Conservation (phyloP, 2,329 filamentous ascomycete genomes). For the Ustulina deusta region DNA sequence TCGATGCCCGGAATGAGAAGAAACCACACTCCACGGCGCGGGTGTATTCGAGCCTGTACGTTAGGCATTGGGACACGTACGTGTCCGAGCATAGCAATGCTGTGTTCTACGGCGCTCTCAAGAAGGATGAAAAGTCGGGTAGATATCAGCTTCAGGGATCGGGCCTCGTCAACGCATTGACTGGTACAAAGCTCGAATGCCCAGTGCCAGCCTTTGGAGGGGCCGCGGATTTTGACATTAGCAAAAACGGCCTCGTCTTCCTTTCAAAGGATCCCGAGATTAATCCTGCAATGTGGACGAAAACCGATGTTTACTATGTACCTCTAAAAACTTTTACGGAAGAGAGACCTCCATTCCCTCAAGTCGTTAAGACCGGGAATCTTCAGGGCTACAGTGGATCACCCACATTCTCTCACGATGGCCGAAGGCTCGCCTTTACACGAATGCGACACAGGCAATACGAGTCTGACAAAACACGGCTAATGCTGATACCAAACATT, state of each 20-base stretch:
- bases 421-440: slow-evolving; percentile 78
- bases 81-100: slow-evolving; percentile 75
- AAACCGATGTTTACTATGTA: slow-evolving; percentile 82
- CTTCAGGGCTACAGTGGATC: slow-evolving; percentile 72
- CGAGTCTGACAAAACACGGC: slow-evolving; percentile 80
- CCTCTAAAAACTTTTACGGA: slow-evolving; percentile 72
- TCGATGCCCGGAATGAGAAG: slow-evolving; percentile 71
- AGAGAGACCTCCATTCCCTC: slow-evolving; percentile 61
- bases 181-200: slow-evolving; percentile 68
- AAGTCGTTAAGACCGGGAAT: slow-evolving; percentile 66
- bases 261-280: slow-evolving; percentile 79
- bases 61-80: slow-evolving; percentile 87
- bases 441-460: slow-evolving; percentile 83
- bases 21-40: slow-evolving; percentile 73
- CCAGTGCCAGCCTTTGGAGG: slow-evolving; percentile 85
- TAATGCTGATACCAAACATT: slow-evolving; percentile 74
- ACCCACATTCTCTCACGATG: slow-evolving; percentile 81
- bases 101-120: slow-evolving; percentile 58
- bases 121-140: slow-evolving; percentile 53
- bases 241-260: slow-evolving; percentile 74
- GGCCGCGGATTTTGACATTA: slow-evolving; percentile 82
- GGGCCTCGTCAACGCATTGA: slow-evolving; percentile 72
- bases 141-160: slow-evolving; percentile 57
- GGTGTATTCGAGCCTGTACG: slow-evolving; percentile 80
- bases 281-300: slow-evolving; percentile 80